Percentiles rank a stretch among this genome's conserved stretches.
These are phyloP conservation scores for Zalaria obscura DNA, from an alignment of 2,329 filamentous ascomycete genomes.

Conservation along the genomic window DNA sequence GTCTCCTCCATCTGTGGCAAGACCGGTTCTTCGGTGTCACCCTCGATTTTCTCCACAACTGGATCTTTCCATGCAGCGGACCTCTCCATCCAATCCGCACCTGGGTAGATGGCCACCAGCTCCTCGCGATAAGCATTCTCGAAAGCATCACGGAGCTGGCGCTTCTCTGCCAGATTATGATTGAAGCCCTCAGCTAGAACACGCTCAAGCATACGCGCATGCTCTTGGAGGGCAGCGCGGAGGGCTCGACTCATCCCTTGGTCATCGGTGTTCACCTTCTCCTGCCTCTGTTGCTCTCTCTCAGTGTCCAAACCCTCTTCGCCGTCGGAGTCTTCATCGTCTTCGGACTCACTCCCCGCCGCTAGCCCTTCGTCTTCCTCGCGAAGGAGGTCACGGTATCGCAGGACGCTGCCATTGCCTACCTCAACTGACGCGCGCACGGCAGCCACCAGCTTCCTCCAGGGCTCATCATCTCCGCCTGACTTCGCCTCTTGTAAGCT, in stretches of 20 bases:
- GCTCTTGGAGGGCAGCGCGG: conserved; percentile 73
- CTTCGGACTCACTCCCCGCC: conserved; percentile 1
- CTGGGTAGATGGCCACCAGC: conserved; percentile 24
- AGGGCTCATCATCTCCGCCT: conserved; percentile 47
- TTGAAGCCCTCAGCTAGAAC: conserved; percentile 56
- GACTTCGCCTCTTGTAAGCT: conserved; percentile 47
- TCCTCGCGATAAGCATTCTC: conserved; percentile 31
- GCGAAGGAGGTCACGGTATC: conserved; percentile 63
- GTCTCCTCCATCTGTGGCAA: not conserved
- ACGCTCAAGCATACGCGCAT: conserved; percentile 75
- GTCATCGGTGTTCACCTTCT: conserved; percentile 24
- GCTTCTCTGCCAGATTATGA: conserved; percentile 35
- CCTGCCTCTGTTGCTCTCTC: conserved; percentile 9
- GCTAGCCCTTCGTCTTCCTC: conserved; percentile 17
- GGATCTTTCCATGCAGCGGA: conserved; percentile 11
- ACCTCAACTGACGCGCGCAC: conserved; percentile 65
- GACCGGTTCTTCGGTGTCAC: not conserved
- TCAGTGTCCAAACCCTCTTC: conserved; percentile 14
- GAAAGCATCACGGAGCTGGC: conserved; percentile 21
- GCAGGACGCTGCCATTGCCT: conserved; percentile 58
- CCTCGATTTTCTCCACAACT: not conserved
- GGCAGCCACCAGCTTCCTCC: conserved; percentile 58
- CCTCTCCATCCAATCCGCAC: conserved; percentile 11
- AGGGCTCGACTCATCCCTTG: conserved; percentile 58
- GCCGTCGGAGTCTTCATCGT: conserved; percentile 8